Evolutionary conservation across 2,329 filamentous ascomycete species (phyloP), one percentile per base, ranked within the genome.

Genomic region (Cadophora sp.): DNA sequence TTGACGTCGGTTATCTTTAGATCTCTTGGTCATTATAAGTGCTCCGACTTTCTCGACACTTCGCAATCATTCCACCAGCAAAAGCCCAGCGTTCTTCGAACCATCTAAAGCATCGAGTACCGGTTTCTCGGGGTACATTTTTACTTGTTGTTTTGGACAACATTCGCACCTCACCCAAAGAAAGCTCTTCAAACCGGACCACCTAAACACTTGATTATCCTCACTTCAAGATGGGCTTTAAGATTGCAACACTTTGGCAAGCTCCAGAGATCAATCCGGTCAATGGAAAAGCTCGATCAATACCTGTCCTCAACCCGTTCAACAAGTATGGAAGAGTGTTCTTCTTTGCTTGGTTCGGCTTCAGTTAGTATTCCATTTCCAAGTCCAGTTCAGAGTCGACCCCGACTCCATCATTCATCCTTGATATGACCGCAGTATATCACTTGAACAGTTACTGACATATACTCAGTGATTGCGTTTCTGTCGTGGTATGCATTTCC

Each of bases 401-500:
- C 45, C 20, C 18, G 2, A 22, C 20, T 48, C 4, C 20, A 22
- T 22, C 3, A 7, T n/a, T n/a, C 20, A n/a, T 48, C 5, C 4
- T 27, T 48, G 18, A 3, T 61, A 11, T 47, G 4, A 22, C 24
- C 24, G 1, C 14, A 22, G 9, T 22, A 59, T 8, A 16, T 24
- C 45, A 22, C 33, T 39, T 8, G 11, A 61, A 59, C 20, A 20
- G 16, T 61, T 41, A 11, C 24, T 65, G 27, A 59, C 45, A 14
- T 4, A n/a, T 33, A 39, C 13, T 27, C 22, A 68, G 66, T 96
- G 85, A 86, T 95, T 62, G 91, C 92, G 8, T 97, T 97, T 80
- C 92, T 93, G 85, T 94, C 92, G 13, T 97, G 91, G 91, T 97
- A 96, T 82, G 91, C 94, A 1, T 97, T 97, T 79, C 92, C 94